Evolutionary conservation across 2,329 filamentous ascomycete genomes (phyloP).

Genomic region (Ceratocystis harringtonii): DNA sequence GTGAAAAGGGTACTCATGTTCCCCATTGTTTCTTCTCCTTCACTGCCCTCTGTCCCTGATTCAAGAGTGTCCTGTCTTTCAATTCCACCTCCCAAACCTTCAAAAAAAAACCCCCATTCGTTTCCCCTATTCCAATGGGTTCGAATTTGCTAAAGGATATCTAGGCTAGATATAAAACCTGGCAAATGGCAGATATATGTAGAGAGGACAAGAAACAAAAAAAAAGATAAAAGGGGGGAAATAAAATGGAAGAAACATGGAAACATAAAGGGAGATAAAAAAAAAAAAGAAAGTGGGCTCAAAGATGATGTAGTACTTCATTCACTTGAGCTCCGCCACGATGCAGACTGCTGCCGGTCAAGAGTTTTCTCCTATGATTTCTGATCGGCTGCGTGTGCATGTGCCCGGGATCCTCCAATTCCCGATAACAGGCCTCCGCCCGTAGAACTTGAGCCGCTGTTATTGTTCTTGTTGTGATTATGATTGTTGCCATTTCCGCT

Average conservation of each 20-base stretch:
- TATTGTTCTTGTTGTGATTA: slow-evolving; percentile 4
- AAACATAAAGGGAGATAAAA: neutral
- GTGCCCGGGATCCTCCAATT: slow-evolving; percentile 5
- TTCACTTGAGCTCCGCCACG: neutral
- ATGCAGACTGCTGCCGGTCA: neutral
- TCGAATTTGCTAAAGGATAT: too few species aligned
- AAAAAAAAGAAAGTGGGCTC: neutral
- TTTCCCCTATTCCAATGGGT: too few species aligned
- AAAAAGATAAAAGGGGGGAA: neutral
- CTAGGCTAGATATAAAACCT: too few species aligned
- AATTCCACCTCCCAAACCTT: too few species aligned
- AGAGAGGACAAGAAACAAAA: neutral
- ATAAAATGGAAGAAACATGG: too few species aligned
- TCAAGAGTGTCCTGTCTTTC: too few species aligned
- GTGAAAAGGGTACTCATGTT: too few species aligned
- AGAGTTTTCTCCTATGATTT: slow-evolving; percentile 9
- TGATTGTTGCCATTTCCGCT: neutral
- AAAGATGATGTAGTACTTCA: neutral
- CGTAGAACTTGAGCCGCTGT: neutral
- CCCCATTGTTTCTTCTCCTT: too few species aligned
- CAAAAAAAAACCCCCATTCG: too few species aligned
- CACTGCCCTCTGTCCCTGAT: too few species aligned
- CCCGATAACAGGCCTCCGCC: neutral
- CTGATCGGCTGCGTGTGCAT: slow-evolving; percentile 11
- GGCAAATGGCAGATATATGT: too few species aligned